A percentile compares a stretch with the other conserved stretches of the same genome.
These are phyloP conservation scores for Pelargonium citronellum DNA, from an alignment of 441 rosid species.

Conservation along the genomic window DNA sequence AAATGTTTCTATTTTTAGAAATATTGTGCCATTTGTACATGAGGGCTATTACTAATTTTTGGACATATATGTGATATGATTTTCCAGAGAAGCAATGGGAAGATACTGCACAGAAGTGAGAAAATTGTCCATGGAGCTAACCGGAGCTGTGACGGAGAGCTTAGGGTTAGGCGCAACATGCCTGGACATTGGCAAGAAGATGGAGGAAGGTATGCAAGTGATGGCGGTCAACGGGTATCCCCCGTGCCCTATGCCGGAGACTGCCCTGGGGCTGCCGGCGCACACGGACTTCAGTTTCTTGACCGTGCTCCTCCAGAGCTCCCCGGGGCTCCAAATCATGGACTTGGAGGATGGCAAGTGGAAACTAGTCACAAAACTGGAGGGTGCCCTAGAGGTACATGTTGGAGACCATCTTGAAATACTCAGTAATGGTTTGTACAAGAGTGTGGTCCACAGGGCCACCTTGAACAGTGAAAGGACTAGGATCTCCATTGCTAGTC, in stretches of 20 bases:
- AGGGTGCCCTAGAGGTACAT: constrained; percentile 55
- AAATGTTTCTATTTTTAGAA: no score
- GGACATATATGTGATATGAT: no score
- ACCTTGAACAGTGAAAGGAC: constrained; percentile 32
- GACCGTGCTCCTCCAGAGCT: constrained; percentile 48
- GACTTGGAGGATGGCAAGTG: constrained; percentile 38
- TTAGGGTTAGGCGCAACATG: constrained; percentile 42
- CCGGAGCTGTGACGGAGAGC: constrained; percentile 44
- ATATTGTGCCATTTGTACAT: no score
- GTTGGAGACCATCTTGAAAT: constrained; percentile 67
- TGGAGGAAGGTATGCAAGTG: constrained; percentile 56
- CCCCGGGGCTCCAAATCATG: constrained; percentile 48
- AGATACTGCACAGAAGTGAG: constrained; percentile 35
- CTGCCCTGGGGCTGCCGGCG: constrained; percentile 49
- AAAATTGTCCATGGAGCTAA: constrained; percentile 38
- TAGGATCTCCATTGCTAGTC: constrained; percentile 52
- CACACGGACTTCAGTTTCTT: constrained; percentile 62
- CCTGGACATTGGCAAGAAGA: constrained; percentile 25
- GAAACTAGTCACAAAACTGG: constrained; percentile 35
- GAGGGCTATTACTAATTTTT: no score
- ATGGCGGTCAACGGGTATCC: constrained; percentile 55
- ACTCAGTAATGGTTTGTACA: constrained; percentile 57
- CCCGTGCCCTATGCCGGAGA: constrained; percentile 45
- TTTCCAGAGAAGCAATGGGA: constrained; percentile 52
- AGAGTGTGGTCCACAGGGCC: constrained; percentile 50